Conservation (phyloP, 1,139 yeast species). For the Magnusiomyces ingens region DNA sequence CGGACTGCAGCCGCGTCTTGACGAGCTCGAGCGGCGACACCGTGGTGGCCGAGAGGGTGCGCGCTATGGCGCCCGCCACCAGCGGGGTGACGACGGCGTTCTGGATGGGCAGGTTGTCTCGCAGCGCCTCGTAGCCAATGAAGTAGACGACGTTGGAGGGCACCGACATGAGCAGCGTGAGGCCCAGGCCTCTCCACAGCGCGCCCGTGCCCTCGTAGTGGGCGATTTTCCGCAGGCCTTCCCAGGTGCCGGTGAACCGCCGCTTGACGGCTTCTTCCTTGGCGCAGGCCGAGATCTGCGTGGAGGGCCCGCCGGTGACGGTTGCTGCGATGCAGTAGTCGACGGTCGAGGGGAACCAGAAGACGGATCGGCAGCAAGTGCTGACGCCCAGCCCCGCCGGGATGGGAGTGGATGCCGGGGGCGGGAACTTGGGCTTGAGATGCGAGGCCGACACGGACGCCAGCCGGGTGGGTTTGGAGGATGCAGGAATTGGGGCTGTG, state of each 20-base stretch:
- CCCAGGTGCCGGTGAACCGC: slow-evolving; percentile 52
- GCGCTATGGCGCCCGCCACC: slow-evolving; percentile 78
- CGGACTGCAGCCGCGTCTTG: slow-evolving; percentile 83
- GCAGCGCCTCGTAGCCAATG: slow-evolving; percentile 81
- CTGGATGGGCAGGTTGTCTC: slow-evolving; percentile 64
- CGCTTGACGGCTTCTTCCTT: slow-evolving; percentile 31
- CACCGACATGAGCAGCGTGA: slow-evolving; percentile 80
- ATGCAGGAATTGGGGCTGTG: slow-evolving; percentile 22
- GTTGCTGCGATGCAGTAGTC: slow-evolving; percentile 36
- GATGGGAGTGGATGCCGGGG: slow-evolving; percentile 10
- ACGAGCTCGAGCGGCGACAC: slow-evolving; percentile 85
- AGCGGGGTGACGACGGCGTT: slow-evolving; percentile 59
- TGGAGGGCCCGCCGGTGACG: too few species aligned
- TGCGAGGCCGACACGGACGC: neutral
- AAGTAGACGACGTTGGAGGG: slow-evolving; percentile 93
- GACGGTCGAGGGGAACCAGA: slow-evolving; percentile 35
- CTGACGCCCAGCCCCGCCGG: slow-evolving; percentile 21
- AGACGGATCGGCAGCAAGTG: slow-evolving; percentile 38
- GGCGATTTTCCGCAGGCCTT: slow-evolving; percentile 62
- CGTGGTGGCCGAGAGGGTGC: slow-evolving; percentile 75
- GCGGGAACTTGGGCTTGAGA: neutral
- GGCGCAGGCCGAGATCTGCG: slow-evolving; percentile 32
- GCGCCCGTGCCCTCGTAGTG: slow-evolving; percentile 68
- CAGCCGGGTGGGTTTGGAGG: neutral
- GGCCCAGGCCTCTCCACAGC: slow-evolving; percentile 82